Conservation (phyloP, 768 basidiomycete genomes). For the Xerocomellus amylosporus region DNA sequence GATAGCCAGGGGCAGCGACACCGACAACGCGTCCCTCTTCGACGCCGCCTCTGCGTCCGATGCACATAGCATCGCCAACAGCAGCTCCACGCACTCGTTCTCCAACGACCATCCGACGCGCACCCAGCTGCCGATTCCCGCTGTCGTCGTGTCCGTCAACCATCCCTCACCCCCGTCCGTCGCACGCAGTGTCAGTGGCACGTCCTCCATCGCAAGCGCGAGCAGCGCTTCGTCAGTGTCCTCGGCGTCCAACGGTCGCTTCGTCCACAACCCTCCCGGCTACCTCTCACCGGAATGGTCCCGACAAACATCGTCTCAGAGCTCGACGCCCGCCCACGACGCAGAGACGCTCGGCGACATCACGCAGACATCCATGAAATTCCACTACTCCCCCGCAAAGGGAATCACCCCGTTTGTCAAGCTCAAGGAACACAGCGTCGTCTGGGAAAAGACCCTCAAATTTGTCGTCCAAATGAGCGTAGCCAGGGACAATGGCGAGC, state of each 20-base stretch:
- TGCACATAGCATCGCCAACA: slow-evolving; percentile 28
- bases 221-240: slow-evolving; percentile 24
- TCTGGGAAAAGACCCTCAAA: slow-evolving; percentile 58
- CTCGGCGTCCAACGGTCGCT: slow-evolving; percentile 7
- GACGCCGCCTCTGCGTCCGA: slow-evolving; percentile 28
- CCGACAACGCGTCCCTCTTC: slow-evolving; percentile 23
- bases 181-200: slow-evolving; percentile 20
- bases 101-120: slow-evolving; percentile 14
- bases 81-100: slow-evolving; percentile 22
- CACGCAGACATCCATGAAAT: background rate
- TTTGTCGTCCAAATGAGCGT: slow-evolving; percentile 61
- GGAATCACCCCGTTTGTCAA: slow-evolving; percentile 60
- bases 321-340: background rate
- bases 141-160: slow-evolving; percentile 28
- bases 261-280: slow-evolving; percentile 5
- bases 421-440: slow-evolving; percentile 62
- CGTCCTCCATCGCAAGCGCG: slow-evolving; percentile 21
- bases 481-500: slow-evolving; percentile 45
- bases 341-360: background rate
- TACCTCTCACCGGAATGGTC: slow-evolving; percentile 31
- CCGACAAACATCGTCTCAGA: slow-evolving; percentile 7
- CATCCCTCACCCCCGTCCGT: slow-evolving; percentile 7
- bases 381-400: slow-evolving; percentile 40
- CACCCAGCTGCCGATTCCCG: slow-evolving; percentile 19
- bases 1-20: slow-evolving; percentile 21